These are phyloP conservation scores for Dothistroma pini DNA, from an alignment of 2,329 filamentous ascomycete genomes.

Conservation along the genomic window DNA sequence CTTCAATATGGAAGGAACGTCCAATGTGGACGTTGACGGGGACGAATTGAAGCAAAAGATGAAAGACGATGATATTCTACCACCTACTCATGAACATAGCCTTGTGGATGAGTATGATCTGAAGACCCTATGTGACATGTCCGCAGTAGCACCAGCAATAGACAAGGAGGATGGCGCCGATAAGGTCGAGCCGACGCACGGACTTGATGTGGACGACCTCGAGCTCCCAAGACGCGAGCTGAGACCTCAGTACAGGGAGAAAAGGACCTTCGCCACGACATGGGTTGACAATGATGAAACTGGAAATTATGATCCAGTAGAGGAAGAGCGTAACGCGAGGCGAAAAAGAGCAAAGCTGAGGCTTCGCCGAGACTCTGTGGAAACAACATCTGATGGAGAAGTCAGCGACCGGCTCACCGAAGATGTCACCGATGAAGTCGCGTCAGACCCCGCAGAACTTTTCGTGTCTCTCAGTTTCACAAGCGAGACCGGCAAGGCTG, in stretches of 20 bases:
- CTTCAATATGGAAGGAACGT: neutral
- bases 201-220: neutral
- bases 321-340: conserved; percentile 1
- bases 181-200: neutral
- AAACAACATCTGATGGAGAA: neutral
- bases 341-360: neutral
- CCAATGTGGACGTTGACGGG: neutral
- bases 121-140: neutral
- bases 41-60: neutral
- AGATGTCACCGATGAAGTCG: neutral
- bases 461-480: neutral
- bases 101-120: neutral
- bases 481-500: neutral
- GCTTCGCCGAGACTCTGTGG: neutral
- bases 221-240: conserved; percentile 1
- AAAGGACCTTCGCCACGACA: neutral
- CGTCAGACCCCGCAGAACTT: neutral
- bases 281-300: conserved; percentile 8
- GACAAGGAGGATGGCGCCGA: neutral
- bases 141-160: neutral
- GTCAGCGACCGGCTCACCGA: neutral
- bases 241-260: neutral
- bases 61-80: neutral
- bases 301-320: conserved; percentile 4
- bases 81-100: neutral